Conservation (phyloP, 164 flowering plant species). For the Chimonanthus salicifolius region DNA sequence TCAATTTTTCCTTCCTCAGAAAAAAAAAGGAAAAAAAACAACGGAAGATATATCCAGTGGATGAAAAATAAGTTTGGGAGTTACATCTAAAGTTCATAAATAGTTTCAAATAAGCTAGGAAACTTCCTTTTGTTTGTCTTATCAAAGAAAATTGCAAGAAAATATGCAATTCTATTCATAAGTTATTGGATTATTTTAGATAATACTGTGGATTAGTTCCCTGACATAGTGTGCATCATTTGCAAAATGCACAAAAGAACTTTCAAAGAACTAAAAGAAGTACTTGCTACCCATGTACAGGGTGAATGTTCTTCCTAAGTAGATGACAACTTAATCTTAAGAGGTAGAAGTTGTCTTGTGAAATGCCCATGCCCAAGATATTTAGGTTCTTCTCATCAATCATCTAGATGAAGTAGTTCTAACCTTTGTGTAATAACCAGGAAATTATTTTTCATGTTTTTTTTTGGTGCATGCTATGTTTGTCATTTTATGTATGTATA, state of each 20-base stretch:
- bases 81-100: neutral
- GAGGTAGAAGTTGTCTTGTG: neutral
- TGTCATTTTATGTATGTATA: no score
- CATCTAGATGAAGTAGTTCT: neutral
- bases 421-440: neutral
- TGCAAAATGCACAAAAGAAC: neutral
- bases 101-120: neutral
- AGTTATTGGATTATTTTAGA: no score
- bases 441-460: no score
- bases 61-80: neutral
- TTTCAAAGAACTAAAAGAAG: neutral
- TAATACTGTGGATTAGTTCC: neutral
- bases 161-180: neutral
- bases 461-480: neutral
- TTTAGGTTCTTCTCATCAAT: neutral
- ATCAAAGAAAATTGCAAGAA: no score
- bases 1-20: no score
- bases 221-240: neutral
- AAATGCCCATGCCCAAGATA: neutral
- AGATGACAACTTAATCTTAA: neutral
- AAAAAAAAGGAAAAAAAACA: no score
- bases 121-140: neutral
- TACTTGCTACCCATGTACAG: neutral
- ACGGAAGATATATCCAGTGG: neutral
- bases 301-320: neutral